These are phyloP conservation scores for Albugo laibachii DNA, from an alignment of 352 stramenopile genomes.

Conservation along the genomic window DNA sequence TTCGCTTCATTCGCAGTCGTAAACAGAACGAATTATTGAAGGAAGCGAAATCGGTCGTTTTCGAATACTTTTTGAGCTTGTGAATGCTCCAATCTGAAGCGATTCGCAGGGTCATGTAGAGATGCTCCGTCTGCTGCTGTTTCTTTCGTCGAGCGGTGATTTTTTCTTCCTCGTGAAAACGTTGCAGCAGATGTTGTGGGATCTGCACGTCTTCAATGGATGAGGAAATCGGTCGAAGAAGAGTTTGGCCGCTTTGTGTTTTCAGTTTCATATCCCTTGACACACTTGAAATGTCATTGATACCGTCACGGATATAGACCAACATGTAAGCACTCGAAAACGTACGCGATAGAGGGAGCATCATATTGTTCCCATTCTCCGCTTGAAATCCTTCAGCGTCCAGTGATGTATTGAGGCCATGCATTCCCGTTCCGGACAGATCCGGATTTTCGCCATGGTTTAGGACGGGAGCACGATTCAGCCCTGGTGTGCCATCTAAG, in stretches of 20 bases:
- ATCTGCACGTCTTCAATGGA: conserved; percentile 16
- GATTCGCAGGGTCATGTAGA: conserved; percentile 66
- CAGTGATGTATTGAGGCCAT: neutral
- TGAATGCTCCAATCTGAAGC: conserved; percentile 47
- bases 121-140: conserved; percentile 53
- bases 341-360: conserved; percentile 32
- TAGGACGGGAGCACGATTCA: neutral
- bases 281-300: conserved; percentile 47
- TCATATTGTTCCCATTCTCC: conserved; percentile 12
- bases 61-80: conserved; percentile 51
- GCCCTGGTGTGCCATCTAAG: no score
- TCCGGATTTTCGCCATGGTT: neutral
- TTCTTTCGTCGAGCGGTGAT: conserved; percentile 47
- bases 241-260: conserved; percentile 3
- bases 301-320: conserved; percentile 61
- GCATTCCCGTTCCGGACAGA: neutral
- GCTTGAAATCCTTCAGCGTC: neutral
- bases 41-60: conserved; percentile 52
- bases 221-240: neutral
- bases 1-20: conserved; percentile 42
- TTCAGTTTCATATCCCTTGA: neutral
- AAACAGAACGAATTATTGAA: conserved; percentile 43
- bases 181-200: conserved; percentile 24
- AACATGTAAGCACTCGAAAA: conserved; percentile 82
- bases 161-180: conserved; percentile 68